Evolutionary conservation across 331 rosid genomes (phyloP).

Genomic region (Rosa hybrid): DNA sequence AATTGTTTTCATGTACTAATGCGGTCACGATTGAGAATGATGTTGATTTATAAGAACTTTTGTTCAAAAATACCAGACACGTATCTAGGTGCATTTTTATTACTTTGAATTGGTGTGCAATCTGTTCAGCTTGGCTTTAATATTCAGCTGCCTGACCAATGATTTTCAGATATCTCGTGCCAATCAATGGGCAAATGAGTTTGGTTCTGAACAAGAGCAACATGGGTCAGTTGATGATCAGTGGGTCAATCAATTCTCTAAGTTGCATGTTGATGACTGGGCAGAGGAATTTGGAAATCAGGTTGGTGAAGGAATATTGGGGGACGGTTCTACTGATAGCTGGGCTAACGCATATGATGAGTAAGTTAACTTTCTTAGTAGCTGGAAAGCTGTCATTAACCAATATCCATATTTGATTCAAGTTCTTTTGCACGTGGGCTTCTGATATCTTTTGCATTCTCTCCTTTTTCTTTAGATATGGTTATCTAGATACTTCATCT

Average conservation of each 20-base stretch:
- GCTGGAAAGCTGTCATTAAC: background rate
- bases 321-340: slow-evolving; percentile 55
- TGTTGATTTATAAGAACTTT: background rate
- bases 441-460: background rate
- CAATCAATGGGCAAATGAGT: slow-evolving; percentile 88
- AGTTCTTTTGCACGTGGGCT: background rate
- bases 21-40: background rate
- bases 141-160: slow-evolving; percentile 24
- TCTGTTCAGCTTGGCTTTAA: background rate
- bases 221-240: slow-evolving; percentile 62
- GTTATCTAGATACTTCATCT: background rate
- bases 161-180: slow-evolving; percentile 61
- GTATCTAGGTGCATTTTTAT: background rate
- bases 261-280: slow-evolving; percentile 85
- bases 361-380: slow-evolving; percentile 53
- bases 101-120: background rate
- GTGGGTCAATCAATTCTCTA: slow-evolving; percentile 93
- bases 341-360: slow-evolving; percentile 90
- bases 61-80: background rate
- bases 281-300: slow-evolving; percentile 88
- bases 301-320: slow-evolving; percentile 72
- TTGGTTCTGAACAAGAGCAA: slow-evolving; percentile 46
- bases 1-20: background rate
- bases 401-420: background rate
- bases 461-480: background rate